Percentiles rank a stretch among this genome's conserved stretches.
Evolutionary conservation across 805 yeast genomes (phyloP).

Genomic region (Kluyveromyces wickerhamii): DNA sequence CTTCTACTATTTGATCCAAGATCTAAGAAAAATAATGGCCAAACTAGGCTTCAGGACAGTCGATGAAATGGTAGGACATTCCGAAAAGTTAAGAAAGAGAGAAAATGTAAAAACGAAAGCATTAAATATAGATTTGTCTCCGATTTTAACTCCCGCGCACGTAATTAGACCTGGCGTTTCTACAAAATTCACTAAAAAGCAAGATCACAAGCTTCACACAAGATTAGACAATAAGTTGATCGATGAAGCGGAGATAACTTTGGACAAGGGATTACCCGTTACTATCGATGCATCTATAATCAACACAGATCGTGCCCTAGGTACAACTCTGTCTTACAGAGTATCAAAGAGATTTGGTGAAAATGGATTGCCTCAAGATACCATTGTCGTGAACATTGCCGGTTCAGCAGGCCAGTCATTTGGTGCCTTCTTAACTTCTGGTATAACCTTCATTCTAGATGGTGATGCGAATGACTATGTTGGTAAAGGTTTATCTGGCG

Average conservation of each 20-base stretch:
- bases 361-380: conserved; percentile 88
- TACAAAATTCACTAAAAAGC: conserved; percentile 83
- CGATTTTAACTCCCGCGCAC: conserved; percentile 95
- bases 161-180: conserved; percentile 95
- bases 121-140: conserved; percentile 83
- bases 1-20: conserved; percentile 91
- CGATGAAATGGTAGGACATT: conserved; percentile 97
- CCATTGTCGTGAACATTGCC: conserved; percentile 81
- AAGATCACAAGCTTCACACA: conserved; percentile 87
- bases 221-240: conserved; percentile 92
- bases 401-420: conserved; percentile 98
- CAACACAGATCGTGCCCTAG: conserved; percentile 94
- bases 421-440: conserved; percentile 95
- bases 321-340: conserved; percentile 90
- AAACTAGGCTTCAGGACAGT: conserved; percentile 89
- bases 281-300: conserved; percentile 88
- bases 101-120: conserved; percentile 88
- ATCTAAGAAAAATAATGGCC: conserved; percentile 89
- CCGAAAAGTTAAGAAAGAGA: conserved; percentile 80
- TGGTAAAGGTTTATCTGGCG: conserved; percentile 96
- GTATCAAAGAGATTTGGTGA: conserved; percentile 92
- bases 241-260: conserved; percentile 92
- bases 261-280: conserved; percentile 93
- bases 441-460: conserved; percentile 88
- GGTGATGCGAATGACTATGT: conserved; percentile 98